Evolutionary conservation across 2,329 filamentous ascomycete species (phyloP).

Genomic region (Sclerotiophoma versabilis): DNA sequence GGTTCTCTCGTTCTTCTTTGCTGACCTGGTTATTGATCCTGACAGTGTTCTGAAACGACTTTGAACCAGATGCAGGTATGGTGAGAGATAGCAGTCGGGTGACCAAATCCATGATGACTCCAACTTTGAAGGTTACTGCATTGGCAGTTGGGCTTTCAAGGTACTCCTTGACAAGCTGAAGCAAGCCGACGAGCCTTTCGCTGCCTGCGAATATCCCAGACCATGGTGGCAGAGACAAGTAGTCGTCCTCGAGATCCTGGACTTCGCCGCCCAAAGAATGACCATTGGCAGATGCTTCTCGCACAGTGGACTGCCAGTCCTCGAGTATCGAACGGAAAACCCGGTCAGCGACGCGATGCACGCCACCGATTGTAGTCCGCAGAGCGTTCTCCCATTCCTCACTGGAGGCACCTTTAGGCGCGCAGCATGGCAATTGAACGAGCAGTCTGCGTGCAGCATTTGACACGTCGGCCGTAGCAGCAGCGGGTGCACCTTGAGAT

Average conservation of each 20-base stretch:
- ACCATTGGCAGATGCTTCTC: conserved; percentile 40
- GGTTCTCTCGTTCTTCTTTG: conserved; percentile 80
- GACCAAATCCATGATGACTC: conserved; percentile 71
- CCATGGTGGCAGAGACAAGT: conserved; percentile 70
- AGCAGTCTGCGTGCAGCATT: conserved; percentile 69
- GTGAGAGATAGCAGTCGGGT: conserved; percentile 73
- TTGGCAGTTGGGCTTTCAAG: conserved; percentile 70
- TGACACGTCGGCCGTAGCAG: conserved; percentile 61
- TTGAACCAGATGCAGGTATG: conserved; percentile 57
- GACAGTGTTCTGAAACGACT: conserved; percentile 46
- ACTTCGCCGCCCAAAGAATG: conserved; percentile 41
- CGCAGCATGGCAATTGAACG: conserved; percentile 78
- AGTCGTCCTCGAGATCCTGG: conserved; percentile 51
- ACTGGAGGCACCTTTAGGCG: conserved; percentile 76
- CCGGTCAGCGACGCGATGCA: conserved; percentile 76
- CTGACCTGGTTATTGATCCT: conserved; percentile 75
- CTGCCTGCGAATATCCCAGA: conserved; percentile 75
- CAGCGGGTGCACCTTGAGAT: conserved; percentile 42
- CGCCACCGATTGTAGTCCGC: conserved; percentile 65
- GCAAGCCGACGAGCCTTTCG: conserved; percentile 70
- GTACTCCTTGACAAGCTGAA: conserved; percentile 70
- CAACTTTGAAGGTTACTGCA: conserved; percentile 71
- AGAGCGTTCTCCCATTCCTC: conserved; percentile 81
- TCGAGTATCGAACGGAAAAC: conserved; percentile 82
- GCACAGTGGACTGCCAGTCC: conserved; percentile 75